These are phyloP conservation scores for Acanthamoeba lenticulata DNA, from an alignment of 208 protist species.

Conservation along the genomic window DNA sequence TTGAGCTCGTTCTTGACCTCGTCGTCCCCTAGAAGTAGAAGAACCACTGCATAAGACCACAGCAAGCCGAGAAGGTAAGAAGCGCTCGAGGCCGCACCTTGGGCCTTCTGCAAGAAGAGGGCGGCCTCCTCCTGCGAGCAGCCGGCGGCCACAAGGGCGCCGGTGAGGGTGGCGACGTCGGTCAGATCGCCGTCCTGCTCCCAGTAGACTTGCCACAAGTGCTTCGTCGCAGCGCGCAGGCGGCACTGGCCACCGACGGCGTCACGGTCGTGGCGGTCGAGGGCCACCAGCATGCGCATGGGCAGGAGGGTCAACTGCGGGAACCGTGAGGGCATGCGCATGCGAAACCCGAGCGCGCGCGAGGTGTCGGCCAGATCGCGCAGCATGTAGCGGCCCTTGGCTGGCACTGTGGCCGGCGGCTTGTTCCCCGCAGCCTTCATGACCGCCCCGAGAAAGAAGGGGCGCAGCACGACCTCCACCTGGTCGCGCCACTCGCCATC, in stretches of 20 bases:
- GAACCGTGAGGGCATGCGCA: conserved; percentile 22
- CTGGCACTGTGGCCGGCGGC: background rate
- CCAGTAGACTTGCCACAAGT: conserved; percentile 54
- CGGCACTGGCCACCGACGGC: background rate
- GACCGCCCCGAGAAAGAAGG: conserved; percentile 53
- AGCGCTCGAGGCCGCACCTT: background rate
- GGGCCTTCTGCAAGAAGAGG: background rate
- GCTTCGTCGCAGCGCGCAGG: background rate
- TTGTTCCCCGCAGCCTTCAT: conserved; percentile 36
- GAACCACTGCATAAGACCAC: too few species aligned
- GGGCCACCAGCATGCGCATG: background rate
- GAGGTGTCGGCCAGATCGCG: background rate
- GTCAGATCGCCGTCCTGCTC: conserved; percentile 23
- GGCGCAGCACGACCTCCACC: background rate
- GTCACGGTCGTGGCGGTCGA: background rate
- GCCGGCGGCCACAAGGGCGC: background rate
- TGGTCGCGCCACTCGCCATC: background rate
- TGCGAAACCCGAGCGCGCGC: background rate
- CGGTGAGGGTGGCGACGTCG: background rate
- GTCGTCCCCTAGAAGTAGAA: too few species aligned
- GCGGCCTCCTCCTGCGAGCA: background rate
- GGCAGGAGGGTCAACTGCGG: background rate
- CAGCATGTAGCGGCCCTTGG: conserved; percentile 37
- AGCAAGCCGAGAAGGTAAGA: background rate
- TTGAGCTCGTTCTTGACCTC: conserved; percentile 55